These are phyloP conservation scores for Daldinia vernicosa DNA, from an alignment of 495 filamentous ascomycete genomes.

Conservation along the genomic window DNA sequence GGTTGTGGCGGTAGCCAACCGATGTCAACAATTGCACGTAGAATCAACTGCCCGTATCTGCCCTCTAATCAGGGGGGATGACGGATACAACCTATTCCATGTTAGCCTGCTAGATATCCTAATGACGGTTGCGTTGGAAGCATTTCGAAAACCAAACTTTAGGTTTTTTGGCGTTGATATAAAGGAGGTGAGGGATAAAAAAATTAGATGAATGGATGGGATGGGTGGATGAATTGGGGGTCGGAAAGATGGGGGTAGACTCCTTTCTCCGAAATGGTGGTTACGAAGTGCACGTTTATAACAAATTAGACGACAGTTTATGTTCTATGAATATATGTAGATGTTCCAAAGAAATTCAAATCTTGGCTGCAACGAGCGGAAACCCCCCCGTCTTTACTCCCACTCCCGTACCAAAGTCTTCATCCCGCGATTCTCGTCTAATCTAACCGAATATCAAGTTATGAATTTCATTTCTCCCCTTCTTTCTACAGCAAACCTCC, in stretches of 20 bases:
- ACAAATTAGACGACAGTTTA: constrained; percentile 24
- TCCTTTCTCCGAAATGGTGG: constrained; percentile 8
- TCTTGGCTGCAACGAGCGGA: background rate
- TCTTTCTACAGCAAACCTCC: background rate
- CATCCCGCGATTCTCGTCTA: background rate
- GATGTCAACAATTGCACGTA: background rate
- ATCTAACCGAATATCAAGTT: background rate
- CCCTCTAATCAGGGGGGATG: background rate
- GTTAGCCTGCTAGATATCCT: constrained; percentile 1
- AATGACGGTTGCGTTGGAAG: background rate
- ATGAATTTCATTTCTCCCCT: background rate
- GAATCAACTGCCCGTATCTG: background rate
- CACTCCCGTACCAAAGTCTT: background rate
- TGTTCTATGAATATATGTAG: constrained; percentile 5
- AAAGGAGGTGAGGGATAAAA: background rate
- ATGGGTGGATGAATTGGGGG: background rate
- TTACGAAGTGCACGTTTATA: constrained; percentile 19
- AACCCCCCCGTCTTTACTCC: background rate
- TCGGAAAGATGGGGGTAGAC: background rate
- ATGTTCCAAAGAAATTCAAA: background rate
- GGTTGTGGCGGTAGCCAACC: background rate
- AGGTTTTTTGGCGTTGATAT: constrained; percentile 6
- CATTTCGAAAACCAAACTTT: background rate
- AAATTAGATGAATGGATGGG: background rate
- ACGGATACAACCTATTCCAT: background rate